phyloP scores from a whole-genome alignment of 768 basidiomycete genomes.

The Rhizopogon rudus region DNA sequence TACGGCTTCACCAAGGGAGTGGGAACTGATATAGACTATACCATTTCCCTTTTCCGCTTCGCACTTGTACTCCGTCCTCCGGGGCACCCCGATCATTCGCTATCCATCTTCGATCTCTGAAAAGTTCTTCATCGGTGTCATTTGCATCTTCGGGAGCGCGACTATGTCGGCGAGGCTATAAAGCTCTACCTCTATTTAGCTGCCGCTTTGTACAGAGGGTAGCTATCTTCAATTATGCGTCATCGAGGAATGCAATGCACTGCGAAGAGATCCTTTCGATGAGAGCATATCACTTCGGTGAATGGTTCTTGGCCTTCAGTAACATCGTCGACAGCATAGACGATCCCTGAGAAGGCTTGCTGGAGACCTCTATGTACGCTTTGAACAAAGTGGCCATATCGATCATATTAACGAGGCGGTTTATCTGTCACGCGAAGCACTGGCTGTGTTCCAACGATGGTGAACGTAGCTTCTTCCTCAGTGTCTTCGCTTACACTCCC shows the following conservation, averaged over 20 bases:
- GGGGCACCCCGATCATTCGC: background rate
- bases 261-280: background rate
- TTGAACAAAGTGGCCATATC: background rate
- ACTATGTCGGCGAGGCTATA: background rate
- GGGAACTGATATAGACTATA: background rate
- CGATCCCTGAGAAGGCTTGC: background rate
- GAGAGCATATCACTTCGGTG: background rate
- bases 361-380: background rate
- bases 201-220: background rate
- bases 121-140: background rate
- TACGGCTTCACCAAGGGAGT: background rate
- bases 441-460: background rate
- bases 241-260: background rate
- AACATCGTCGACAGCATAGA: too few species aligned
- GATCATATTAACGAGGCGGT: background rate
- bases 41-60: background rate
- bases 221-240: background rate
- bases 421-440: background rate
- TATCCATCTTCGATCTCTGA: background rate
- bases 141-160: background rate
- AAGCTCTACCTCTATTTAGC: background rate
- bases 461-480: background rate
- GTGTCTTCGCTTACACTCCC: background rate
- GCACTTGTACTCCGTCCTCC: background rate
- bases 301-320: background rate